These are phyloP conservation scores for Phytopythium chamaehyphon DNA, from an alignment of 352 stramenopile genomes.

Conservation along the genomic window DNA sequence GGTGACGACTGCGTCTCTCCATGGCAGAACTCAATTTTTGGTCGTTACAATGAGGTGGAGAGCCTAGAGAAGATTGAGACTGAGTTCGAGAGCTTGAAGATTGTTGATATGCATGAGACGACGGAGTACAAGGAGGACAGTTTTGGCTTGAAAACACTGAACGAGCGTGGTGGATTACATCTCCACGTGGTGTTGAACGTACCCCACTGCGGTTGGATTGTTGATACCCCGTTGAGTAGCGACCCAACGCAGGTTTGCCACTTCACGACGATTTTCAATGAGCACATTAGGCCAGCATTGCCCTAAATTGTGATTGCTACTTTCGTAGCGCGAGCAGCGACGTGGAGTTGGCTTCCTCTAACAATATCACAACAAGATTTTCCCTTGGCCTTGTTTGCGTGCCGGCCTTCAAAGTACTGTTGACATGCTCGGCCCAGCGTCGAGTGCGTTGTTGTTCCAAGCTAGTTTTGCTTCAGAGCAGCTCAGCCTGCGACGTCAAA, in stretches of 20 bases:
- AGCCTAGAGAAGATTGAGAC: constrained; percentile 19
- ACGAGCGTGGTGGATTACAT: constrained; percentile 17
- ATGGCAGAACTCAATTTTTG: constrained; percentile 32
- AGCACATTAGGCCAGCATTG: constrained; percentile 8
- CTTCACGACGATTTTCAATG: constrained; percentile 21
- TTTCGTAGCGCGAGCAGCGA: too few species aligned
- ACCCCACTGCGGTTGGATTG: constrained; percentile 26
- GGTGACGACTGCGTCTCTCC: constrained; percentile 29
- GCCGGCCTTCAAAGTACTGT: too few species aligned
- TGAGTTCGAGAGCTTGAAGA: constrained; percentile 17
- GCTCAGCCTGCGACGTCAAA: too few species aligned
- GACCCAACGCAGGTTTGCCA: constrained; percentile 1
- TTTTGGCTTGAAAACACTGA: constrained; percentile 25
- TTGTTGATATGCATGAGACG: constrained; percentile 21
- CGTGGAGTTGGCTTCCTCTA: too few species aligned
- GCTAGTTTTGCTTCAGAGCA: too few species aligned
- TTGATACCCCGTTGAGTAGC: constrained; percentile 7
- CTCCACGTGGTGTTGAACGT: constrained; percentile 15
- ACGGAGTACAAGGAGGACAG: constrained; percentile 25
- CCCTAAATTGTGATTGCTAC: too few species aligned
- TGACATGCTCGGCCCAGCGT: too few species aligned
- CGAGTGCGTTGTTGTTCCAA: too few species aligned
- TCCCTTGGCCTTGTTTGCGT: too few species aligned
- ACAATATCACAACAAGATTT: not conserved
- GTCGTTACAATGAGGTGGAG: constrained; percentile 29